phyloP scores from a whole-genome alignment of 2,329 filamentous ascomycete species.

The Rhexocercosporidium sp. region DNA sequence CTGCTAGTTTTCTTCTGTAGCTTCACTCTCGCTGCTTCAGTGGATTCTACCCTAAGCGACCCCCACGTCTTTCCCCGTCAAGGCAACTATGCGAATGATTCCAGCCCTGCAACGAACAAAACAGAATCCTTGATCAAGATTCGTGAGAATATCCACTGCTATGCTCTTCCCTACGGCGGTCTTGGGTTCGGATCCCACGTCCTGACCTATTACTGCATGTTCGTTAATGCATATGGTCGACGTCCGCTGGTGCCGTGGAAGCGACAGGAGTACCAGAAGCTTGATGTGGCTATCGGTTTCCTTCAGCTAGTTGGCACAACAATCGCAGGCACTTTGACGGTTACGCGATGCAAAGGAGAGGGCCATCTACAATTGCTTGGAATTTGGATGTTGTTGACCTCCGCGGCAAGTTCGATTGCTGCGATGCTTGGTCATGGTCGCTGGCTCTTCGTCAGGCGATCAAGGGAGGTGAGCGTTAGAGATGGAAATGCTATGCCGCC shows the following conservation, averaged over 20 bases:
- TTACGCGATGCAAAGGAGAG: slow-evolving; percentile 10
- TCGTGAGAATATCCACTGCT: slow-evolving; percentile 2
- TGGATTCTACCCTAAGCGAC: not conserved
- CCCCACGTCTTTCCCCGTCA: not conserved
- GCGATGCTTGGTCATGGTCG: slow-evolving; percentile 10
- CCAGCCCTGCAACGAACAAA: not conserved
- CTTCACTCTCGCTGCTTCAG: not conserved
- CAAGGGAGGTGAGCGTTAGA: not conserved
- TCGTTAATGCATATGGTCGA: not conserved
- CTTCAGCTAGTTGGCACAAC: not conserved
- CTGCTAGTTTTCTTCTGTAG: not conserved
- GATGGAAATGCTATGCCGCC: not conserved
- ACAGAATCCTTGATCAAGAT: not conserved
- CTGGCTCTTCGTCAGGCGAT: not conserved
- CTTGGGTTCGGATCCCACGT: not conserved
- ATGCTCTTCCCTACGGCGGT: not conserved
- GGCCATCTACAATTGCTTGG: slow-evolving; percentile 6
- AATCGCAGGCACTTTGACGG: not conserved
- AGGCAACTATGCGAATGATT: not conserved
- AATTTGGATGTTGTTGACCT: slow-evolving; percentile 5
- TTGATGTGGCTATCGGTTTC: not conserved
- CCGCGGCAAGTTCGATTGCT: not conserved
- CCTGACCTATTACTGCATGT: slow-evolving; percentile 9
- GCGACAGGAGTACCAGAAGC: not conserved
- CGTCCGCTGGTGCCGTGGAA: slow-evolving; percentile 1